Percentiles rank a stretch among this genome's conserved stretches.
Conservation (phyloP, 495 filamentous ascomycete genomes). For the Aspergillus homomorphus region DNA sequence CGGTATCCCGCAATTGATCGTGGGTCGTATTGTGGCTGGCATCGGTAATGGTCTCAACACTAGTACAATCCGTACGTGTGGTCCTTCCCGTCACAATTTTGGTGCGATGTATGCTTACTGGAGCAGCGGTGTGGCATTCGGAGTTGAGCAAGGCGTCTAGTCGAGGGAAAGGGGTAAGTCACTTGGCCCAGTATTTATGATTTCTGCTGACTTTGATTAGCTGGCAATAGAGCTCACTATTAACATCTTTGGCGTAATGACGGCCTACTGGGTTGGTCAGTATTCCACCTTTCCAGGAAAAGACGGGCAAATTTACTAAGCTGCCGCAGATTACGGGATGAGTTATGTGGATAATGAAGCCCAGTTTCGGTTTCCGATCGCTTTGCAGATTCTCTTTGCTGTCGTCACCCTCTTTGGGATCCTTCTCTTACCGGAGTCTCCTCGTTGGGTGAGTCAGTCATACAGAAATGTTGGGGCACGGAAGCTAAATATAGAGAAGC, state of each 20-base stretch:
- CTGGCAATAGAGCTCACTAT: slow-evolving; percentile 55
- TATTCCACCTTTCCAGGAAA: background rate
- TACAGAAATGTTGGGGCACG: too few species aligned
- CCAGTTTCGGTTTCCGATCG: slow-evolving; percentile 50
- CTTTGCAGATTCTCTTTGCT: slow-evolving; percentile 56
- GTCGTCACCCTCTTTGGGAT: slow-evolving; percentile 46
- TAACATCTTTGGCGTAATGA: slow-evolving; percentile 55
- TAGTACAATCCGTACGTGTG: slow-evolving; percentile 42
- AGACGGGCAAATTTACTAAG: background rate
- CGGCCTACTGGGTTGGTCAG: slow-evolving; percentile 38
- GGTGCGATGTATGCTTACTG: slow-evolving; percentile 3
- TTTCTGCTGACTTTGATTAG: slow-evolving; percentile 16
- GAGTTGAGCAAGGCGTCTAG: slow-evolving; percentile 58
- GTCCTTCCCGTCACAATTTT: background rate
- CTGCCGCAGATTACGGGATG: slow-evolving; percentile 31
- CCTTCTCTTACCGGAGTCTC: slow-evolving; percentile 52
- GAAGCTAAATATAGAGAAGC: slow-evolving; percentile 13
- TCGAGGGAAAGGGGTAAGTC: slow-evolving; percentile 59
- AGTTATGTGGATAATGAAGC: slow-evolving; percentile 30
- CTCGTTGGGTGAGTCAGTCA: slow-evolving; percentile 38
- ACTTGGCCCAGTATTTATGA: background rate
- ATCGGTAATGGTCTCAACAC: slow-evolving; percentile 50
- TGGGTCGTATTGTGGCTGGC: slow-evolving; percentile 48
- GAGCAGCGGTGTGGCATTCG: slow-evolving; percentile 49
- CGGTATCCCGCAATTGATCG: slow-evolving; percentile 49